Conservation (phyloP, 352 stramenopile species). For the Globisporangium echinulatum region DNA sequence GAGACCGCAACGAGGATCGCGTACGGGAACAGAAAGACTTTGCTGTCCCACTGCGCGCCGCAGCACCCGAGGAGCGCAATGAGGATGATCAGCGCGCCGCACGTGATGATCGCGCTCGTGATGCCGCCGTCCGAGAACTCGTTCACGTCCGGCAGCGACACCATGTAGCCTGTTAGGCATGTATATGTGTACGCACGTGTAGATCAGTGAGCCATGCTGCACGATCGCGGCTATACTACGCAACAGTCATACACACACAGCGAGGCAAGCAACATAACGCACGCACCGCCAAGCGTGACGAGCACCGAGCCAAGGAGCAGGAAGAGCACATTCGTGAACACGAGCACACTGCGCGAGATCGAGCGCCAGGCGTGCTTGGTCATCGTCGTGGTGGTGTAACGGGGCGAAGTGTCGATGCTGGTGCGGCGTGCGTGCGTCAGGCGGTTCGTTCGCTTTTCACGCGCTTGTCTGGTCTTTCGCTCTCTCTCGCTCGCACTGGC, state of each 20-base stretch:
- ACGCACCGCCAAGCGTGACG: conserved; percentile 66
- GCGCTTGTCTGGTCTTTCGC: no score
- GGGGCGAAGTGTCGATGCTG: background rate
- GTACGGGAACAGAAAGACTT: conserved; percentile 81
- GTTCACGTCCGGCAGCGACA: conserved; percentile 68
- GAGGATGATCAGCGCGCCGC: conserved; percentile 66
- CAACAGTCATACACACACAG: no score
- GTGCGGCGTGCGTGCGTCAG: background rate
- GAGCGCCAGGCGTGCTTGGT: conserved; percentile 58
- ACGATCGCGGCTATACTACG: no score
- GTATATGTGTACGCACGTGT: conserved; percentile 7
- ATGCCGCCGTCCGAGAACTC: conserved; percentile 79
- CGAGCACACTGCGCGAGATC: conserved; percentile 68
- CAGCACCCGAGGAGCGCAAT: conserved; percentile 76
- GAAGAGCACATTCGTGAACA: conserved; percentile 88
- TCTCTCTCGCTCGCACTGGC: no score
- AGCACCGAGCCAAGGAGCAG: conserved; percentile 75
- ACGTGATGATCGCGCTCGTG: conserved; percentile 74
- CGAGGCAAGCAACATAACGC: background rate
- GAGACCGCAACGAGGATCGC: conserved; percentile 73
- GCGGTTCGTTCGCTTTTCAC: background rate
- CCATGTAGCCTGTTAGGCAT: conserved; percentile 56
- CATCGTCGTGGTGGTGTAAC: conserved; percentile 13
- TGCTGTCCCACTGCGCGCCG: conserved; percentile 81
- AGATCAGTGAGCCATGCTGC: background rate